Conservation (phyloP, 805 yeast species). For the Middelhovenomyces tepae region DNA sequence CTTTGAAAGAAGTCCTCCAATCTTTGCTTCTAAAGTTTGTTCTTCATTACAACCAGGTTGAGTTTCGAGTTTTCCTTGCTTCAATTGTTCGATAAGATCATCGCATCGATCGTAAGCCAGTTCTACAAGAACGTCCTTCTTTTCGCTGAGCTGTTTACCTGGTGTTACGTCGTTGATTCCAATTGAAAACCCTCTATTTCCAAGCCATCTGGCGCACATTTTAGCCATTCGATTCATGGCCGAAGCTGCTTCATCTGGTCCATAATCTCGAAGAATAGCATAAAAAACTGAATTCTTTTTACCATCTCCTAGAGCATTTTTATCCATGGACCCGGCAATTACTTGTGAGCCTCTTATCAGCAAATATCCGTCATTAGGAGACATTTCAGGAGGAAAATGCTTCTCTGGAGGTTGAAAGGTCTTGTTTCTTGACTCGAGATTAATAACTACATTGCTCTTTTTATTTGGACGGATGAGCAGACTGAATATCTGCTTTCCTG, state of each 20-base stretch:
- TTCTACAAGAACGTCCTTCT: slow-evolving; percentile 84
- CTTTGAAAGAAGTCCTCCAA: slow-evolving; percentile 90
- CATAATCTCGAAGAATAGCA: slow-evolving; percentile 89
- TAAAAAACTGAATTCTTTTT: slow-evolving; percentile 95
- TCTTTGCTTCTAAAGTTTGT: slow-evolving; percentile 94
- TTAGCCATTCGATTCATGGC: slow-evolving; percentile 99
- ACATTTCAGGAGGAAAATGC: slow-evolving; percentile 83
- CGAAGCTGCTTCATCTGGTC: slow-evolving; percentile 89
- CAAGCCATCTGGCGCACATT: slow-evolving; percentile 88
- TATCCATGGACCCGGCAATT: slow-evolving; percentile 93
- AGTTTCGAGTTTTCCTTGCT: slow-evolving; percentile 84
- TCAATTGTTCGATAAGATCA: slow-evolving; percentile 69
- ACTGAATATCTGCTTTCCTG: slow-evolving; percentile 94
- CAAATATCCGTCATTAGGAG: slow-evolving; percentile 94
- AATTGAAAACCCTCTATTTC: slow-evolving; percentile 92
- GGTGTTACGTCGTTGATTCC: slow-evolving; percentile 98
- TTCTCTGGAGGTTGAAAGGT: slow-evolving; percentile 70
- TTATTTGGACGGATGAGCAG: slow-evolving; percentile 77
- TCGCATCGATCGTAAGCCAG: slow-evolving; percentile 86
- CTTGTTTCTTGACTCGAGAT: slow-evolving; percentile 90
- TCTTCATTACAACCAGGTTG: slow-evolving; percentile 99
- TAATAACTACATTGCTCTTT: slow-evolving; percentile 69
- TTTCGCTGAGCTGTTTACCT: slow-evolving; percentile 60
- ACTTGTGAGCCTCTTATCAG: slow-evolving; percentile 83
- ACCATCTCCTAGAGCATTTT: slow-evolving; percentile 94